Evolutionary conservation across 2,329 filamentous ascomycete species (phyloP), one percentile per base, ranked within the genome.

Genomic region (Fusarium sp.): DNA sequence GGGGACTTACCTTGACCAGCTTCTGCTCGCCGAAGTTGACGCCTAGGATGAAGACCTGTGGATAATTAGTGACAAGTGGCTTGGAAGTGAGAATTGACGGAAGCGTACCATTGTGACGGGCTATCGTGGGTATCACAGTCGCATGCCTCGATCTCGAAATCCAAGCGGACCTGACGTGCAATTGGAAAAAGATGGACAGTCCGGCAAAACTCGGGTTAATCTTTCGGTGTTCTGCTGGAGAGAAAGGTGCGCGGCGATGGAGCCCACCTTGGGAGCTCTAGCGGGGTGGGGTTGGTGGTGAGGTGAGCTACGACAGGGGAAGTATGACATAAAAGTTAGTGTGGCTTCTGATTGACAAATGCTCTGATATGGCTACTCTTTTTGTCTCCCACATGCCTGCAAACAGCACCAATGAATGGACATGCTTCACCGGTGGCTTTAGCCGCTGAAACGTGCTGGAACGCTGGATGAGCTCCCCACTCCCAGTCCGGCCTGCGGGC

Each of bases 21-120:
- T 91, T 91, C 76, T 85, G 83, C 83, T 97, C 95, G 74, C 88
- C 84, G 84, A 98, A 98, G 84, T 92, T 95, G 84, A 93, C 86
- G 75, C 93, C 93, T 77, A 95, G 86, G 76, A 98, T 91, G 84
- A 96, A 93, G 76, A 95, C 92, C 93, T 94, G 22, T 36, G 17
- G 15, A 31, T 20, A 10, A 45, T 61, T 15, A 68, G 24, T 20
- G 5, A 22, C 2, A 4, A 26, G 2, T 10, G 11, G 8, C 18
- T 20, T 18, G 7, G 17, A 26, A 11, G 22, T 26, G n/a, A 20
- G n/a, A 13, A 22, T 54, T 64, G 55, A 28, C 17, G 20, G 15
- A 42, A 45, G n/a, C 59, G 15, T 63, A 74, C 73, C 73, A 75
- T 75, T 46, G 20, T 74, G 69, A 60, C 59, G 39, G 59, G 49